phyloP scores from a whole-genome alignment of 2,329 filamentous ascomycete species.

The Pseudocercospora fuligena region DNA sequence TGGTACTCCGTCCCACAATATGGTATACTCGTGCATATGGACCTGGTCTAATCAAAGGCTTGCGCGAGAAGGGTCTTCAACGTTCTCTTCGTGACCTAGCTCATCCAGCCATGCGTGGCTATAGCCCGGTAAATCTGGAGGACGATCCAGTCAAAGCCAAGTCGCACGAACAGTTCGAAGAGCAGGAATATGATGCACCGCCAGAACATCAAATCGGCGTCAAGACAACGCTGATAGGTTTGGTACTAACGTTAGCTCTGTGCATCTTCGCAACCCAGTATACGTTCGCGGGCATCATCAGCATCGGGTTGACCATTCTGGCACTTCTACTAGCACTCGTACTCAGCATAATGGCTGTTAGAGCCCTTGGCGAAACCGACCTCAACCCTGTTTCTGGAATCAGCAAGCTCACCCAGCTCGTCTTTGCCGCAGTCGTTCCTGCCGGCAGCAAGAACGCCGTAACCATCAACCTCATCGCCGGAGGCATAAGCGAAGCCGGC shows the following conservation, averaged over 20 bases:
- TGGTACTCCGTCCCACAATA: slow-evolving; percentile 69
- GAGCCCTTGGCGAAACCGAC: slow-evolving; percentile 78
- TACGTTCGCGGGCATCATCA: slow-evolving; percentile 82
- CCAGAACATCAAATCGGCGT: slow-evolving; percentile 78
- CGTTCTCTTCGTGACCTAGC: slow-evolving; percentile 42
- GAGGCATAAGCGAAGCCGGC: slow-evolving; percentile 82
- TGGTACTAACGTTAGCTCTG: slow-evolving; percentile 75
- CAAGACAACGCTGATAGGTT: slow-evolving; percentile 72
- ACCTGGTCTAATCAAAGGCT: slow-evolving; percentile 37
- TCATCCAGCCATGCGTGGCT: slow-evolving; percentile 43
- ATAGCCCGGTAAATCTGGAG: slow-evolving; percentile 43
- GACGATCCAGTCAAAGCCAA: slow-evolving; percentile 23
- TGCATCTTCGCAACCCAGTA: slow-evolving; percentile 82
- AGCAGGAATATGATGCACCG: slow-evolving; percentile 75
- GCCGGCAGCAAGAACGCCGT: slow-evolving; percentile 79
- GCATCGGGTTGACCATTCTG: slow-evolving; percentile 79
- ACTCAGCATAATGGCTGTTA: slow-evolving; percentile 67
- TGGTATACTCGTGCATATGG: slow-evolving; percentile 50
- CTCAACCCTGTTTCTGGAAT: slow-evolving; percentile 96
- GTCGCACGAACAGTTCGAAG: slow-evolving; percentile 26
- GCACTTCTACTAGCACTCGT: slow-evolving; percentile 78
- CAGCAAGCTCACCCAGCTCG: slow-evolving; percentile 91
- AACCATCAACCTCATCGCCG: slow-evolving; percentile 93
- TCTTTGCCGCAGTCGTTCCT: slow-evolving; percentile 90
- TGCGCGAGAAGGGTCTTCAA: slow-evolving; percentile 37